Evolutionary conservation across 2,329 filamentous ascomycete species (phyloP).

Genomic region (Exserohilum rostratum): DNA sequence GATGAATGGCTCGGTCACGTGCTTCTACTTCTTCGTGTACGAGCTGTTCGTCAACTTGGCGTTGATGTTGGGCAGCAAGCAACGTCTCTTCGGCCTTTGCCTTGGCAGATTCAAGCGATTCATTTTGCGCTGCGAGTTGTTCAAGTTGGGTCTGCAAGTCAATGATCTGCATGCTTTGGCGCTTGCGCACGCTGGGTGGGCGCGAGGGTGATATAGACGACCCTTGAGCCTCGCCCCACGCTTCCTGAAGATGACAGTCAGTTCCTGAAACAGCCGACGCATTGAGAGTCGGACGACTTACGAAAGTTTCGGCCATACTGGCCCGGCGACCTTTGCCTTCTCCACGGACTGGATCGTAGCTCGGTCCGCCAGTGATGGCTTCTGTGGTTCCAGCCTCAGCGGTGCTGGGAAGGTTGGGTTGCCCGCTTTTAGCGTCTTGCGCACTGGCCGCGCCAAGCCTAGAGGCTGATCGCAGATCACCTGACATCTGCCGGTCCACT

Average conservation of each 20-base stretch:
- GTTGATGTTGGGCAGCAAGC: constrained; percentile 60
- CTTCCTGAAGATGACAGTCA: constrained; percentile 69
- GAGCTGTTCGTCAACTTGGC: constrained; percentile 58
- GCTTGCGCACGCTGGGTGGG: constrained; percentile 93
- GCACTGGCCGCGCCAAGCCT: constrained; percentile 60
- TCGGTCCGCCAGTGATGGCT: constrained; percentile 57
- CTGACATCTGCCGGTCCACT: constrained; percentile 70
- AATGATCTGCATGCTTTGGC: constrained; percentile 93
- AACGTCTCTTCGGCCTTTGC: constrained; percentile 70
- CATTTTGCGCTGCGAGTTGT: constrained; percentile 84
- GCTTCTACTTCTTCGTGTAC: constrained; percentile 63
- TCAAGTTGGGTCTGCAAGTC: constrained; percentile 88
- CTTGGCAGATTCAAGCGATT: constrained; percentile 74
- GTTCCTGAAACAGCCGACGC: constrained; percentile 20
- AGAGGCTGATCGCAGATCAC: constrained; percentile 74
- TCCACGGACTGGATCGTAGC: constrained; percentile 78
- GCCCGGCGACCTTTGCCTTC: constrained; percentile 84
- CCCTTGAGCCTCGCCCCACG: constrained; percentile 86
- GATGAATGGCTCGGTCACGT: constrained; percentile 72
- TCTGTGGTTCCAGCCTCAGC: constrained; percentile 44
- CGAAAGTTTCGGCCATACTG: constrained; percentile 88
- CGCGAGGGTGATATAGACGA: constrained; percentile 92
- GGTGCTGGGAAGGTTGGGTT: constrained; percentile 40
- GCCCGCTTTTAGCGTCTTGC: constrained; percentile 41
- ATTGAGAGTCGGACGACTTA: constrained; percentile 61